These are phyloP conservation scores for Usnea hakonensis DNA, from an alignment of 495 filamentous ascomycete species.

Conservation along the genomic window DNA sequence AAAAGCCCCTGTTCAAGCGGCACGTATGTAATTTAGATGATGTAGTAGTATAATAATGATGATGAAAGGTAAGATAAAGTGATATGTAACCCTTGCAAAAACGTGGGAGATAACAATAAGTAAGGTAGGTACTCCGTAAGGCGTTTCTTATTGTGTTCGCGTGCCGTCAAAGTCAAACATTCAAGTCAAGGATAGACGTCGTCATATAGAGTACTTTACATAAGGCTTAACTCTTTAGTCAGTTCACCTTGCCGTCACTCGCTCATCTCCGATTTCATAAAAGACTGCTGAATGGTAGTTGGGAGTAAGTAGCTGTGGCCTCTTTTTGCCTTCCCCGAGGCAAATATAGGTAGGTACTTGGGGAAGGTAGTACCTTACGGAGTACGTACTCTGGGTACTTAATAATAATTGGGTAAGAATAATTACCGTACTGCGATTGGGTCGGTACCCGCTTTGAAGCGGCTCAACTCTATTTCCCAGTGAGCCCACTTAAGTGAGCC, in stretches of 20 bases:
- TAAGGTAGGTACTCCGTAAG: too few relatives aligned
- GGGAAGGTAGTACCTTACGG: too few relatives aligned
- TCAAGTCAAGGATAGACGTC: not conserved
- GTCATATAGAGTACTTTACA: too few relatives aligned
- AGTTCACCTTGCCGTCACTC: not conserved
- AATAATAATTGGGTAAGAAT: too few relatives aligned
- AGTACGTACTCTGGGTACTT: too few relatives aligned
- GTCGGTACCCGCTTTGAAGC: not conserved
- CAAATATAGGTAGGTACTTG: too few relatives aligned
- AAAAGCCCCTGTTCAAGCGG: not conserved
- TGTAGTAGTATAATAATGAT: too few relatives aligned
- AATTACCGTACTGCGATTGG: too few relatives aligned
- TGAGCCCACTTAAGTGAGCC: too few relatives aligned
- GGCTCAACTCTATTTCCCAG: slow-evolving; percentile 1
- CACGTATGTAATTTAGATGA: not conserved
- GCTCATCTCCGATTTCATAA: not conserved
- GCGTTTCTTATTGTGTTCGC: not conserved
- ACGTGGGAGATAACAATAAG: not conserved
- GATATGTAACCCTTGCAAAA: not conserved
- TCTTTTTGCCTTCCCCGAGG: not conserved
- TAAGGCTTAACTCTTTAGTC: too few relatives aligned
- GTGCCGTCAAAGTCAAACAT: slow-evolving; percentile 1
- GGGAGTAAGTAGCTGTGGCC: not conserved
- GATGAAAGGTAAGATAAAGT: too few relatives aligned
- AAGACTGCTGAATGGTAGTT: not conserved